Evolutionary conservation across 2,329 filamentous ascomycete genomes (phyloP), one percentile per base, ranked within the genome.

Genomic region (Ampelomyces quisqualis): DNA sequence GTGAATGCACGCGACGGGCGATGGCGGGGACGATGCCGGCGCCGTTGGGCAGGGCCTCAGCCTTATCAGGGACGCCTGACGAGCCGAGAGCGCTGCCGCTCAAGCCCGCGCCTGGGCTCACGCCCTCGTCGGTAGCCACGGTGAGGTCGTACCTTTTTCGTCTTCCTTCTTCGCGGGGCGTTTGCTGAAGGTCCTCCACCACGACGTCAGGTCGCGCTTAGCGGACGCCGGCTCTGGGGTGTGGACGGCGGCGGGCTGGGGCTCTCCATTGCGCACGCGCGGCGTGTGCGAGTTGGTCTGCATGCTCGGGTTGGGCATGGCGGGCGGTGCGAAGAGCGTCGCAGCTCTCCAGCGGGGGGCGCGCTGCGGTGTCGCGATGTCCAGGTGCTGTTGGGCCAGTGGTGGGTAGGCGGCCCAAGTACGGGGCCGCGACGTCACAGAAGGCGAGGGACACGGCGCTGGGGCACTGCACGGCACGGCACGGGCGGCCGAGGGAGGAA

Each of bases 141-240:
- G 29, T 39, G 33, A 39, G 36, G 43, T 28, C 20, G 64, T 75
- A 81, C 80, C 79, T 77, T 82, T 81, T 45, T 79, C 76, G 49
- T 84, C 81, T 48, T 80, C 77, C 58, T 78, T 80, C 62, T 81
- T 80, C 38, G 77, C 73, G 50, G 77, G 69, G 44, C 70, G 80
- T 73, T 93, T 70, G 56, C 63, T 93, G 73, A 98, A 97, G 60
- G 85, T 84, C 71, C 90, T 95, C 93, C 93, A 97, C 93, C 93
- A 98, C 45, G 88, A 94, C 57, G 90, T 86, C 57, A 97, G 76
- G 67, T 95, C 90, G 67, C 88, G 83, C 73, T 86, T 94, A 53
- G 83, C 88, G 20, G 88, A 88, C 40, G 87, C 88, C 28, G 88
- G 89, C 58, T 78, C 74, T 43, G 76, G 70, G 42, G 66, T 77